These are phyloP conservation scores for Arthromyces matolae DNA, from an alignment of 768 basidiomycete genomes.

Conservation along the genomic window DNA sequence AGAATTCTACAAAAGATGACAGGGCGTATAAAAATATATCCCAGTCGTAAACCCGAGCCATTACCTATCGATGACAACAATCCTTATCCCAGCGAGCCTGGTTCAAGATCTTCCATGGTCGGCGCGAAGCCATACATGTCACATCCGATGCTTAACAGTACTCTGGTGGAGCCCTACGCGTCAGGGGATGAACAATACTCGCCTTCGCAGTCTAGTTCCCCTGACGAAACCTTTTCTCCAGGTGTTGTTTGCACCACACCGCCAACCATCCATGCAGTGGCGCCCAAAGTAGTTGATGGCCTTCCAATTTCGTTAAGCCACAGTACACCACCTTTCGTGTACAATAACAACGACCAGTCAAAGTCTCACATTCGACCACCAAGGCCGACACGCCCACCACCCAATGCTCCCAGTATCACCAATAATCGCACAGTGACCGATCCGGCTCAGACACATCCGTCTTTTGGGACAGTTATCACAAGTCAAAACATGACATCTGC, in stretches of 20 bases:
- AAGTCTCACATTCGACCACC: not conserved
- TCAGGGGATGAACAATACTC: slow-evolving; percentile 22
- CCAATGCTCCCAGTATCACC: not conserved
- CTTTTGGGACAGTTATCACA: too few relatives aligned
- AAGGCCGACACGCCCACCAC: not conserved
- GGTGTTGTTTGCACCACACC: not conserved
- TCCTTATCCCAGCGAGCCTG: slow-evolving; percentile 28
- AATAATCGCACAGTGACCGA: not conserved
- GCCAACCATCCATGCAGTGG: not conserved
- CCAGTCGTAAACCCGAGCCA: slow-evolving; percentile 2
- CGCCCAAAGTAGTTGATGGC: not conserved
- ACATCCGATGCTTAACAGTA: slow-evolving; percentile 34
- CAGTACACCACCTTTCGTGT: not conserved
- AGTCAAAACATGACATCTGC: too few relatives aligned
- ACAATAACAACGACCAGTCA: not conserved
- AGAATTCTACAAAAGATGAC: slow-evolving; percentile 39
- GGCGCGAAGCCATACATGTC: slow-evolving; percentile 43
- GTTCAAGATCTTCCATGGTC: slow-evolving; percentile 13
- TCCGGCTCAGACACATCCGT: too few relatives aligned
- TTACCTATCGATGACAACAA: slow-evolving; percentile 13
- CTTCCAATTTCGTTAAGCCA: not conserved
- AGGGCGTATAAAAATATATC: slow-evolving; percentile 28
- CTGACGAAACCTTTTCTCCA: not conserved
- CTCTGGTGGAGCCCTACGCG: slow-evolving; percentile 17
- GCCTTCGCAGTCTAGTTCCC: slow-evolving; percentile 15